Evolutionary conservation across 768 basidiomycete species (phyloP), one percentile per base, ranked within the genome.

Genomic region (Tylopilus intermedius): DNA sequence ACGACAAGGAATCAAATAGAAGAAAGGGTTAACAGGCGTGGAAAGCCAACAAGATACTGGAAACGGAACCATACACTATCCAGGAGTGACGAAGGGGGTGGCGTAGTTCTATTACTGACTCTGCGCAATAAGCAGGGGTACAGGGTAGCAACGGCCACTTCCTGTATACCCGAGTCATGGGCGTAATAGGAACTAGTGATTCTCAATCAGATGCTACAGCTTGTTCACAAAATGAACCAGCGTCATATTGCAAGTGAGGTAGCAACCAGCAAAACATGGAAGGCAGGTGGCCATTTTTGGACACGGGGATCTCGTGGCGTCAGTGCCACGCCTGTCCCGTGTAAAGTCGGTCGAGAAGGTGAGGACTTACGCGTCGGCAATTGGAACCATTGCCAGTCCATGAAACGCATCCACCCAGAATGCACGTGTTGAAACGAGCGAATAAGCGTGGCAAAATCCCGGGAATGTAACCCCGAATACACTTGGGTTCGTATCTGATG

Each of bases 331-430:
- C 13, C 21, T 18, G 39, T 43, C 42, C 46, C 54, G 27, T 45
- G 51, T 49, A 46, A 43, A 32, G 29, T 47, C 26, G 40, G 45
- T 41, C 43, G 5, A 59, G 30, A 48, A 44, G 49, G 32, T 18
- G 29, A 33, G 29, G 44, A 78, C 84, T 67, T 64, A 90, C 87
- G 79, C 78, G 71, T 94, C 92, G 30, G 89, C 89, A 57, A 92
- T 79, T 4, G 92, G 90, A 18, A 91, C 88, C 79, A 95, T 86
- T 1, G 86, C 79, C 15, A 94, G 72, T 6, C 82, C 82, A 64
- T 91, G 90, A 63, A 82, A 93, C 7, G 80, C 76, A 67, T 94
- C 92, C 55, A 92, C 81, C 54, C 89, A 73, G 69, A 94, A 94
- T 3, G 90, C 86, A 37, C 92, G 77, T 4, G 90, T 87, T 3